These are phyloP conservation scores for Citrus glauca DNA, from an alignment of 345 rosid genomes.

Conservation along the genomic window DNA sequence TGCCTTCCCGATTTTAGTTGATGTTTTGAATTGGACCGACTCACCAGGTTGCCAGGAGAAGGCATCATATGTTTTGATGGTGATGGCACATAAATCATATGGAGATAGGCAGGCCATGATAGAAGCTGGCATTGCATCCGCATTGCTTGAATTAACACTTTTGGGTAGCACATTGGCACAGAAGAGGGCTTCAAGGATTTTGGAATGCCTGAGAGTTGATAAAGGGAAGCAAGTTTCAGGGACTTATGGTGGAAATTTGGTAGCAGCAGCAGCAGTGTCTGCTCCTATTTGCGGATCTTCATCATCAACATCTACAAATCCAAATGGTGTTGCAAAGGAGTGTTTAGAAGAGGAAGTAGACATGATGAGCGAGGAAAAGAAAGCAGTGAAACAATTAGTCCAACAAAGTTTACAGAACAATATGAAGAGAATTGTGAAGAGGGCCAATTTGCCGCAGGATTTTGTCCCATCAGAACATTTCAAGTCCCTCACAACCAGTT, in stretches of 20 bases:
- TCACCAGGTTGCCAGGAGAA: conserved; percentile 94
- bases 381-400: conserved; percentile 81
- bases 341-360: conserved; percentile 49
- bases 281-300: conserved; percentile 84
- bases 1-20: conserved; percentile 71
- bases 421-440: conserved; percentile 83
- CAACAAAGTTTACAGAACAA: conserved; percentile 91
- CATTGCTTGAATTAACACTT: conserved; percentile 84
- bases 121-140: conserved; percentile 77
- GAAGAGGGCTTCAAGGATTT: conserved; percentile 91
- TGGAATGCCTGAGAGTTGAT: conserved; percentile 71
- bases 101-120: conserved; percentile 89
- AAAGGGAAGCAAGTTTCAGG: conserved; percentile 88
- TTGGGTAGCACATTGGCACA: conserved; percentile 90
- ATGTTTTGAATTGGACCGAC: conserved; percentile 87
- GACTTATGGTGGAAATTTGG: conserved; percentile 46
- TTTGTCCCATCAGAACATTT: conserved; percentile 82
- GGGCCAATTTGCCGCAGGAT: conserved; percentile 88
- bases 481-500: conserved; percentile 72
- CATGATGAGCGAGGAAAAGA: conserved; percentile 88
- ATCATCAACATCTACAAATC: conserved; percentile 40
- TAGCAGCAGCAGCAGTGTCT: conserved; percentile 60
- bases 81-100: conserved; percentile 89
- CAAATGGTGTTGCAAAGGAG: conserved; percentile 36
- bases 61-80: conserved; percentile 76